Base-by-base conservation (phyloP, 352 stramenopile genomes). In the Phytopythium litorale region DNA sequence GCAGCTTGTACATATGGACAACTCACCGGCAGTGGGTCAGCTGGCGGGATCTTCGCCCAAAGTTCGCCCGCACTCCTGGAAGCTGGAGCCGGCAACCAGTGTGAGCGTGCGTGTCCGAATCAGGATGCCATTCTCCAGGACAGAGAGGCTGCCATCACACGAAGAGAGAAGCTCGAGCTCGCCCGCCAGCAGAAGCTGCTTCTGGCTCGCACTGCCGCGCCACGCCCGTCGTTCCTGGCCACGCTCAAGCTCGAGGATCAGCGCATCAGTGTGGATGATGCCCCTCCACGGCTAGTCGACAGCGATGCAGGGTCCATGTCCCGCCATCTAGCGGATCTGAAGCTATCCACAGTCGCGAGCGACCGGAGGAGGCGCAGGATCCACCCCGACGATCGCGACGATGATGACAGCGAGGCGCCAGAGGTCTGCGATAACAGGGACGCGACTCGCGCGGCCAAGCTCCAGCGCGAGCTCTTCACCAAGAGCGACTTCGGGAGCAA, bases 211-310 rank as follows among this genome's bases (percentile, higher is more conserved):
- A 21, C 57, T 8, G 49, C 42, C 32, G n/a, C 62, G 16, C 69
- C 58, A n/a, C 63, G 64, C 0, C 63, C 70, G 45, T 75, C 63
- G 18, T 77, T 75, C 52, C 42, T 77, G 13, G 56, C 70, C 21
- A 74, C 67, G 43, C 53, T 77, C 28, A 64, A 62, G 42, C 70
- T 77, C 16, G 70, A 77, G 25, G 38, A 60, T 6, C 33, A 15
- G 33, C 16, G 11, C 23, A 32, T n/a, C 16, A 45, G 30, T 7
- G 11, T n/a, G 16, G 12, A 18, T 11, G 6, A 57, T 7, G 53
- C 4, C 5, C 3, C 21, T 32, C 21, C n/a, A 8, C 25, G 12
- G 25, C 48, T 38, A 3, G 0, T 52, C 21, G 48, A 32, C 28
- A 32, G 25, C 28, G 25, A 54, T 1, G 8, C 13, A 8, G 16